These are phyloP conservation scores for Leptographium flavum DNA, from an alignment of 2,329 filamentous ascomycete genomes.

Conservation along the genomic window DNA sequence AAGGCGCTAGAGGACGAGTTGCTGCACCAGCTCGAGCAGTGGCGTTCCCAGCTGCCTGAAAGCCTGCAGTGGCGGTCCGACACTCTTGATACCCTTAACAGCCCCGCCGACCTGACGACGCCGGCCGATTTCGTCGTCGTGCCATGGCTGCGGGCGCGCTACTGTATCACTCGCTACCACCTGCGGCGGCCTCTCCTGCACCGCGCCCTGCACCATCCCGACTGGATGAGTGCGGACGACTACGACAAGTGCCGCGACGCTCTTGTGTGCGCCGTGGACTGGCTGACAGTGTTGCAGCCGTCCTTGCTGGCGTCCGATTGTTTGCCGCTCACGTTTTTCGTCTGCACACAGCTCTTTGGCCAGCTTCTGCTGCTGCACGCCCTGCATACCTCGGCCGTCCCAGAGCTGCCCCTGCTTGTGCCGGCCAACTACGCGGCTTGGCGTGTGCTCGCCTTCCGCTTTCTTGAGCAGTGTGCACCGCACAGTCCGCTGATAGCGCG, in stretches of 20 bases:
- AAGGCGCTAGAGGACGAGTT: constrained; percentile 34
- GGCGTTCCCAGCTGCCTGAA: constrained; percentile 33
- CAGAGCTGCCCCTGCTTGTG: constrained; percentile 4
- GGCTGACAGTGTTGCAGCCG: constrained; percentile 7
- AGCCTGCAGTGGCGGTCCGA: constrained; percentile 8
- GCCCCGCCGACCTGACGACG: neutral
- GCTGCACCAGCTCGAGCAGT: constrained; percentile 39
- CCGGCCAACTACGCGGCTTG: constrained; percentile 6
- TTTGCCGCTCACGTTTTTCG: constrained; percentile 9
- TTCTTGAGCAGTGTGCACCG: constrained; percentile 7
- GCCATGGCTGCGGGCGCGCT: constrained; percentile 12
- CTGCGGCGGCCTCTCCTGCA: constrained; percentile 11
- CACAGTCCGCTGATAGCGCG: constrained; percentile 8
- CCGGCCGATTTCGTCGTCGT: constrained; percentile 9
- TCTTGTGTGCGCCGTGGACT: constrained; percentile 6
- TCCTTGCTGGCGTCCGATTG: constrained; percentile 6
- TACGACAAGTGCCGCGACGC: constrained; percentile 11
- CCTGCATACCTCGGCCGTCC: constrained; percentile 2
- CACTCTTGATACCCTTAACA: neutral
- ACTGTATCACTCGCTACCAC: constrained; percentile 12
- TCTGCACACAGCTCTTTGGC: constrained; percentile 12
- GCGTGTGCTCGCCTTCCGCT: constrained; percentile 6
- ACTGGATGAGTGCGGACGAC: constrained; percentile 9
- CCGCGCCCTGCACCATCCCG: constrained; percentile 11
- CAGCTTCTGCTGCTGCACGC: constrained; percentile 10